Evolutionary conservation across 192 early-diverging fungal genomes (phyloP), one percentile per base, ranked within the genome.

Genomic region (Rhizoclosmatium globosum): DNA sequence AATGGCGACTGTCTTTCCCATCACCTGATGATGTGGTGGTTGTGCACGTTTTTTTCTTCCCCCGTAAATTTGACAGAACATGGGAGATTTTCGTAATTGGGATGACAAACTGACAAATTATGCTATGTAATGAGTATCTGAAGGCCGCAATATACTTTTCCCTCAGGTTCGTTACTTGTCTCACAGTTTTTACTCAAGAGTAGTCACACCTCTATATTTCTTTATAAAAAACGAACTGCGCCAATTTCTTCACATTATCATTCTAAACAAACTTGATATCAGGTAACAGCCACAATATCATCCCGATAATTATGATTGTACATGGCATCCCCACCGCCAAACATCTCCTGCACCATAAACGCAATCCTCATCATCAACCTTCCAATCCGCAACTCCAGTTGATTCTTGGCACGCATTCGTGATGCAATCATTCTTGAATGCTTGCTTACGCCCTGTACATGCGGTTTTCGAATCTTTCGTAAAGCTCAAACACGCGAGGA

Each of bases 381-480:
- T 43, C 66, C 66, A 45, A 68, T 43, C 7, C 15, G 6, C 42
- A 47, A 17, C 21, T 7, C 46, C 6, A 47, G 0, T 7, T 19
- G 19, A 9, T 6, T 43, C 7, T 19, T 19, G 0, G 66, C 66
- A 11, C 43, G 19, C 38, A 68, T 17, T 68, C 66, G 19, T n/a
- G 64, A 31, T 4, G 58, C 72, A n/a, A 69, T 31, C 19, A 69
- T 23, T 1, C 81, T 38, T 6, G 74, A 19, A 41, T 42, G 0
- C 39, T 60, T 43, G 3, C 66, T 39, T 7, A 72, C 13, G 7
- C 64, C 47, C 1, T 15, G 45, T 3, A 50, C 56, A 0, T 69
- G 74, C 1, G 57, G 39, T 9, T n/a, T 46, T 3, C 81, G 74
- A 23, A 82, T 41, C 48, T 39, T 23, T 78, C 50, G 57, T 72